phyloP scores from a whole-genome alignment of 2,329 filamentous ascomycete species.

The Aureobasidium sp. region DNA sequence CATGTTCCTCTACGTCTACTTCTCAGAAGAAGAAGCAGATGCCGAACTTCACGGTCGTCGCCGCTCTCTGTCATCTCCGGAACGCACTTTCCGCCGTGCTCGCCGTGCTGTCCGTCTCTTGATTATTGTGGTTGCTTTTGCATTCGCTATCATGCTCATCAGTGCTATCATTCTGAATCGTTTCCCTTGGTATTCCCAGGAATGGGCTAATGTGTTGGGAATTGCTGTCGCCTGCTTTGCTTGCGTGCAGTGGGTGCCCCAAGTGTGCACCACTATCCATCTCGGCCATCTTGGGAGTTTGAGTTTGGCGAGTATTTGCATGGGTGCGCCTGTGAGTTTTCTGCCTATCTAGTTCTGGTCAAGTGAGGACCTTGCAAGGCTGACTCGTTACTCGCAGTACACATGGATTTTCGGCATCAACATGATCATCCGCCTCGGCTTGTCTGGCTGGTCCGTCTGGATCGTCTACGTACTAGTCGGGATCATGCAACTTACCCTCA shows the following conservation, averaged over 20 bases:
- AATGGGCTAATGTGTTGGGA: conserved; percentile 77
- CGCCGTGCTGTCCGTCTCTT: conserved; percentile 36
- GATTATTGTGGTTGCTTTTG: conserved; percentile 64
- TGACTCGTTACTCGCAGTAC: conserved; percentile 17
- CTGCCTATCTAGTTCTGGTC: too few relatives aligned
- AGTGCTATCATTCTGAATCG: conserved; percentile 58
- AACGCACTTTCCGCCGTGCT: conserved; percentile 25
- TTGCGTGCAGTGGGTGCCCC: conserved; percentile 80
- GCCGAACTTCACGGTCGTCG: conserved; percentile 23
- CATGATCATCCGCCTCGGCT: conserved; percentile 60
- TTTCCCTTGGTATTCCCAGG: conserved; percentile 55
- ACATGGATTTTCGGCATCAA: conserved; percentile 66
- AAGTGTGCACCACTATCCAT: conserved; percentile 81
- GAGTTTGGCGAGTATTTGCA: conserved; percentile 94
- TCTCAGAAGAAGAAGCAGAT: conserved; percentile 26
- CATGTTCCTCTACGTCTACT: conserved; percentile 69
- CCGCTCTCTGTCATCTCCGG: conserved; percentile 23
- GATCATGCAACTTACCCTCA: conserved; percentile 67
- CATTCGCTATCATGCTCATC: conserved; percentile 58
- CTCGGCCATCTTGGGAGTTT: conserved; percentile 81
- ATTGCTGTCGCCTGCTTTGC: conserved; percentile 69
- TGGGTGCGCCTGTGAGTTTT: conserved; percentile 77
- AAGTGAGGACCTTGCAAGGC: too few relatives aligned
- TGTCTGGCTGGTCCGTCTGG: conserved; percentile 86
- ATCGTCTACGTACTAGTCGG: conserved; percentile 80